Evolutionary conservation across 176 grass and related monocot species (phyloP), one percentile per base, ranked within the genome.

Genomic region (Bonia amplexicaulis): DNA sequence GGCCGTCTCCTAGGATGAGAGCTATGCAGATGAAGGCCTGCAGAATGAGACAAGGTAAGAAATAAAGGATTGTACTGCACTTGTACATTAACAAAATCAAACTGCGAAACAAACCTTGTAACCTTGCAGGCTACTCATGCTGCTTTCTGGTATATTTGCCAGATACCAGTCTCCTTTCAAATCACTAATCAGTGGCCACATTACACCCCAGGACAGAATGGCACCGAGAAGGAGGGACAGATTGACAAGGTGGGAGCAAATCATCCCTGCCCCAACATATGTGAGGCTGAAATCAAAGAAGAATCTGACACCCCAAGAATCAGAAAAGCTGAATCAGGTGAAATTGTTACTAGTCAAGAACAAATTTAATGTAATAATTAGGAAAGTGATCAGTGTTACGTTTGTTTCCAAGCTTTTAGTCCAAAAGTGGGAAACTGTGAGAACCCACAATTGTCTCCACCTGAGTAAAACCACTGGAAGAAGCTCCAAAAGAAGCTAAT

Each of bases 381-480:
- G 51, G 26, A 33, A 81, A 90, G 49, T 33, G 44, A 65, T 15
- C 7, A 19, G 46, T 29, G 23, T 87, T 98, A 99, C 96, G 91
- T 92, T 74, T 91, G 88, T 89, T 99, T 92, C 96, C 91, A 96
- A 82, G 96, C 93, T 84, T 63, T 85, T n/a, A 99, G 57, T 45
- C 96, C 96, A 20, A 99, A 96, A 60, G 93, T 99, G 44, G 96
- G 96, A 84, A 99, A 99, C 84, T 99, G 91, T 53, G 93, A 85
- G 71, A 99, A 99, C 14, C 96, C 96, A 27, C 96, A 99, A 41
- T 19, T 87, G 47, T 88, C 91, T 88, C 96, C 93, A 48, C 96
- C 96, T 12, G 93, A 92, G 77, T 86, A 99, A 87, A 99, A 99
- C 96, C 96, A 99, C 80, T 99, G 88, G 90, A 99, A 99, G 80